A percentile compares a stretch with the other conserved stretches of the same genome.
Conservation (phyloP, 805 yeast genomes). For the Candida takata region DNA sequence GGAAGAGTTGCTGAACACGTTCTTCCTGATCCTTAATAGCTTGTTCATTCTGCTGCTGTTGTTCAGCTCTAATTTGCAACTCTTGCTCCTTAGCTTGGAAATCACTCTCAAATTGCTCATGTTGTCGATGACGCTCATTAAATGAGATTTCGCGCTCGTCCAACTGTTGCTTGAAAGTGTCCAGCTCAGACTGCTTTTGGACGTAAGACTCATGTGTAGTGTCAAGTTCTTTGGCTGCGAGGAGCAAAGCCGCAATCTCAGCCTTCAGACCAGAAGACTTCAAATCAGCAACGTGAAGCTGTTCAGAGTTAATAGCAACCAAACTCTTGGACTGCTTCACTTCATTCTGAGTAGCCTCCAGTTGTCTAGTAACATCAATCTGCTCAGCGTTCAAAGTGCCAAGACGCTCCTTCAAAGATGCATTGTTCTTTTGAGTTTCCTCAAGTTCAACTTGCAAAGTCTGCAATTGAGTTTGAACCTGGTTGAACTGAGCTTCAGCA, state of each 20-base stretch:
- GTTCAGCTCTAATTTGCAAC: conserved; percentile 25
- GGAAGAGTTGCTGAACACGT: conserved; percentile 28
- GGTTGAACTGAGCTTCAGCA: conserved; percentile 72
- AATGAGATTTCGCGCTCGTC: conserved; percentile 33
- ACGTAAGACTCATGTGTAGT: conserved; percentile 33
- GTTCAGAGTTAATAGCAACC: conserved; percentile 60
- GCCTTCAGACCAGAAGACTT: conserved; percentile 37
- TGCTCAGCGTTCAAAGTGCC: conserved; percentile 62
- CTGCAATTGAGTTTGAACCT: conserved; percentile 57
- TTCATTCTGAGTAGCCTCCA: conserved; percentile 46
- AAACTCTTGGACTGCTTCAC: conserved; percentile 57
- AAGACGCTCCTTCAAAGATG: conserved; percentile 59
- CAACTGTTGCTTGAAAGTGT: conserved; percentile 22
- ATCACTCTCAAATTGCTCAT: conserved; percentile 12
- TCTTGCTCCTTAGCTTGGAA: conserved; percentile 22
- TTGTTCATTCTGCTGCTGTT: conserved; percentile 30
- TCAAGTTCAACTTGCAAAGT: conserved; percentile 54
- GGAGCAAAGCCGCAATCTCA: conserved; percentile 29
- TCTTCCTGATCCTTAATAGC: conserved; percentile 31
- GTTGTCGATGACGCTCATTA: conserved; percentile 23
- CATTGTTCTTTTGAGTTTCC: conserved; percentile 61
- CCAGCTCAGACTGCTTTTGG: conserved; percentile 28
- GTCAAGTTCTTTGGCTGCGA: conserved; percentile 29
- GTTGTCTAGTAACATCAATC: conserved; percentile 47
- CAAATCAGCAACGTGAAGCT: conserved; percentile 56